Percentiles rank a stretch among this genome's conserved stretches.
phyloP scores from a whole-genome alignment of 306 rosid genomes.

The Prunus fruticosa region DNA sequence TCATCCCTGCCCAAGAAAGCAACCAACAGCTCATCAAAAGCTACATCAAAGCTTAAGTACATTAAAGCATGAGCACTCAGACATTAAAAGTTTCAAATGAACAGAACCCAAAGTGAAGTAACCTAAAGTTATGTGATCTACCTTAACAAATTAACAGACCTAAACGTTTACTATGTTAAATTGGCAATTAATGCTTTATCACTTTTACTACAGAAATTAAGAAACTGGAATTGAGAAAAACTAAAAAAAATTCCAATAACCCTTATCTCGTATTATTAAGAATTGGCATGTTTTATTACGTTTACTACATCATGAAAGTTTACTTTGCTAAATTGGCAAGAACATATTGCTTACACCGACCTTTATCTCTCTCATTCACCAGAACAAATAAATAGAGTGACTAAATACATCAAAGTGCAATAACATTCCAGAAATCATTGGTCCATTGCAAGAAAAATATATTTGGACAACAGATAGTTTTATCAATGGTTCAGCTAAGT shows the following conservation, averaged over 20 bases:
- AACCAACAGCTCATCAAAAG: constrained; percentile 29
- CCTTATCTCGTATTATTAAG: background rate
- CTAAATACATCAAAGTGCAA: background rate
- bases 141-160: background rate
- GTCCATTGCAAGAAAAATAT: background rate
- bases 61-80: background rate
- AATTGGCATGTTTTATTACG: background rate
- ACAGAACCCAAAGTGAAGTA: background rate
- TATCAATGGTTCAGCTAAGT: constrained; percentile 8
- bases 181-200: background rate
- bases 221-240: background rate
- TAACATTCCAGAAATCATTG: background rate
- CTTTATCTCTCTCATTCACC: background rate
- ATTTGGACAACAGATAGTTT: background rate
- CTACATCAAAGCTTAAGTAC: constrained; percentile 19
- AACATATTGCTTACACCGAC: background rate
- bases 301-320: background rate
- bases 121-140: background rate
- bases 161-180: background rate
- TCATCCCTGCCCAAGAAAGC: constrained; percentile 61
- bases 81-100: background rate
- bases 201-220: background rate
- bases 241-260: background rate
- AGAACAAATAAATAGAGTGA: background rate
- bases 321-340: background rate